phyloP scores from a whole-genome alignment of 257 asterid genomes.

The Forsythia suspensa region DNA sequence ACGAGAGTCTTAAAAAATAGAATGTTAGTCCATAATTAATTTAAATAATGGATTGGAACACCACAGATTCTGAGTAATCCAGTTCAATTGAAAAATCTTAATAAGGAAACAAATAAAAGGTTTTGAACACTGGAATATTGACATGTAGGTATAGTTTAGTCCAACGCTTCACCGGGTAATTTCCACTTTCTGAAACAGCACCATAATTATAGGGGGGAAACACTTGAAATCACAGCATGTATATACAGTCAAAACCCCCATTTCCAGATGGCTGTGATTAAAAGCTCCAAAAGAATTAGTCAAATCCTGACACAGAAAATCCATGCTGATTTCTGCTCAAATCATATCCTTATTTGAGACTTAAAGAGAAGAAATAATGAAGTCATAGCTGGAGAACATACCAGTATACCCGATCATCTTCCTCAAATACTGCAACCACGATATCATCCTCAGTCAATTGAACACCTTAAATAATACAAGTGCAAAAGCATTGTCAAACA shows the following conservation, averaged over 20 bases:
- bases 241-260: background rate
- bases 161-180: background rate
- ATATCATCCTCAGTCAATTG: slow-evolving; percentile 54
- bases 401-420: slow-evolving; percentile 73
- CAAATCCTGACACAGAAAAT: slow-evolving; percentile 2
- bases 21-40: background rate
- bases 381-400: slow-evolving; percentile 18
- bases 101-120: background rate
- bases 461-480: slow-evolving; percentile 42
- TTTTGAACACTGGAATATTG: background rate
- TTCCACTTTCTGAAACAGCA: background rate
- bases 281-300: background rate
- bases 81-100: background rate
- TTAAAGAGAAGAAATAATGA: slow-evolving; percentile 9
- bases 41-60: background rate
- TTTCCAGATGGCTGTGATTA: background rate
- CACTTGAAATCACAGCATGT: background rate
- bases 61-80: slow-evolving; percentile 1
- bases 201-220: background rate
- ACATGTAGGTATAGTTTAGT: background rate
- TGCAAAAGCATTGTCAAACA: slow-evolving; percentile 18
- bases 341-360: background rate
- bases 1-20: background rate
- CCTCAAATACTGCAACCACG: slow-evolving; percentile 41
- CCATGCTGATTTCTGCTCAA: background rate